A percentile compares a stretch with the other conserved stretches of the same genome.
Conservation (phyloP, 2,329 filamentous ascomycete genomes). For the Coniochaeta hoffmannii region DNA sequence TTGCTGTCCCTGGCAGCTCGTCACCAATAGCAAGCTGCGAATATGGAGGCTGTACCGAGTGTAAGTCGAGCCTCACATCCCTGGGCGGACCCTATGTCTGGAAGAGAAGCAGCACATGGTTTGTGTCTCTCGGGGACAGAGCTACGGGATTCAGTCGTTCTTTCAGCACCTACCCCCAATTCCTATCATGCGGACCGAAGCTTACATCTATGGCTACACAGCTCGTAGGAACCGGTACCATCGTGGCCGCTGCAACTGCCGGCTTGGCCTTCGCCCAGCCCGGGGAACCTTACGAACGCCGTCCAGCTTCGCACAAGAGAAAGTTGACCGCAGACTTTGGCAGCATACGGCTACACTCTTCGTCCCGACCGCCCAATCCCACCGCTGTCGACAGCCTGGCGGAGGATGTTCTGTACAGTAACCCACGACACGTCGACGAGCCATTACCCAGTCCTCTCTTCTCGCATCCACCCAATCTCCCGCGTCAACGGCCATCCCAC, state of each 20-base stretch:
- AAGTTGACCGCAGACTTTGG: constrained; percentile 22
- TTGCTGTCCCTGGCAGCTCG: constrained; percentile 20
- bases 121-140: neutral
- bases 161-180: neutral
- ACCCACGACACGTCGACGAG: constrained; percentile 13
- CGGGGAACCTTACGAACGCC: constrained; percentile 28
- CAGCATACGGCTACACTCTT: constrained; percentile 18
- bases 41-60: constrained; percentile 34
- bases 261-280: constrained; percentile 53
- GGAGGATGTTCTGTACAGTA: constrained; percentile 19
- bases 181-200: neutral
- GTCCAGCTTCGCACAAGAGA: constrained; percentile 23
- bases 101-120: neutral
- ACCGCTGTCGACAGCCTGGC: constrained; percentile 10
- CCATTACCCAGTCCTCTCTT: constrained; percentile 12
- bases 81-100: neutral
- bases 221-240: constrained; percentile 56
- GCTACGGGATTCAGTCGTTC: neutral
- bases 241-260: constrained; percentile 51
- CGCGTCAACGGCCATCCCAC: constrained; percentile 22
- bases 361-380: constrained; percentile 13
- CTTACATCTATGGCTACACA: constrained; percentile 18
- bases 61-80: constrained; percentile 27
- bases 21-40: constrained; percentile 21
- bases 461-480: constrained; percentile 19